Evolutionary conservation across 805 yeast genomes (phyloP), one percentile per base, ranked within the genome.

Genomic region (Metahyphopichia silvanorum): DNA sequence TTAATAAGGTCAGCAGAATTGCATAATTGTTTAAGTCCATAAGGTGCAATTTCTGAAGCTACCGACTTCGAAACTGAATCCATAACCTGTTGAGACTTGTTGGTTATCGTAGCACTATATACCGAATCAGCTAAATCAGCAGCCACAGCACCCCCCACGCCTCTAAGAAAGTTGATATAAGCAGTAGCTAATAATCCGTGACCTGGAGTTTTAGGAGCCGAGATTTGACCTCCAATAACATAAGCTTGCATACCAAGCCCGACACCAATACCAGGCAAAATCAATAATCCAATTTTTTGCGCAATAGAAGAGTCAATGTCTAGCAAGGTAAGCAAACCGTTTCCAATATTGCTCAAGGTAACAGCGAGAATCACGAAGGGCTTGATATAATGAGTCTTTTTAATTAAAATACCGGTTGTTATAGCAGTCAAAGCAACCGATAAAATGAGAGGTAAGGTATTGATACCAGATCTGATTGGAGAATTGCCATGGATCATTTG

Each of bases 201-300:
- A 6, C 76, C 76, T 9, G 68, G 60, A 2, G 53, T 45, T 35
- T 69, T 65, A 19, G 76, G 73, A 10, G 70, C 68, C 13, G 60
- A 51, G 8, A 71, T 46, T 36, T 61, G 66, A 10, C 51, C 42
- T 14, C 57, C 46, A 25, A 60, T 38, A 29, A 59, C 21, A 4
- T 54, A 40, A n/a, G 57, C 35, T 40, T 65, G 71, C 43, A 62
- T 39, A 18, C 47, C 38, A 5, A 50, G 30, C 15, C 71, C 74
- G 22, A 63, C 42, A 3, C 55, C 57, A 8, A 60, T 33, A 33
- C 72, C 72, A 3, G 61, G 55, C 12, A 64, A 47, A 25, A 67
- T 60, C 28, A 63, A 36, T 13, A 50, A 42, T 3, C 72, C 74
- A 25, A 65, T 63, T 24, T 52, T 53, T 22, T 47, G 23, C 0